A percentile compares a stretch with the other conserved stretches of the same genome.
These are phyloP conservation scores for Phlebopus sp. DNA, from an alignment of 1,284 basidiomycete genomes.

Conservation along the genomic window DNA sequence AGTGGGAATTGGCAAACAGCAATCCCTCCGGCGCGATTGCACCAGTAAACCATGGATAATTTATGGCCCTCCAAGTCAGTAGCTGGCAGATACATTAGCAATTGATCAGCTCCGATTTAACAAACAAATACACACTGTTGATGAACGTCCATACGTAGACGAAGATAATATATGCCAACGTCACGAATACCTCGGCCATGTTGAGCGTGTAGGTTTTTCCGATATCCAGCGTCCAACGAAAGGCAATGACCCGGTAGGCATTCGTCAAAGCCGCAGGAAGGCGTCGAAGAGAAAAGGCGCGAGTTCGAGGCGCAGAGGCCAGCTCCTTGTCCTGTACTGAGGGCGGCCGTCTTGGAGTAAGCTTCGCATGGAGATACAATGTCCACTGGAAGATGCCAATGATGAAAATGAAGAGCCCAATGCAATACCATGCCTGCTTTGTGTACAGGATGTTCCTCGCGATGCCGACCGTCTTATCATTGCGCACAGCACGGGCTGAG, in stretches of 20 bases:
- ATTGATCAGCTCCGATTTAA: neutral
- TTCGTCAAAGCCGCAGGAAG: conserved; percentile 39
- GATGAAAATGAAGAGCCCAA: conserved; percentile 40
- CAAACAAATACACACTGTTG: conserved; percentile 36
- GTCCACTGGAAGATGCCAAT: conserved; percentile 35
- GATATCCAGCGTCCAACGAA: conserved; percentile 43
- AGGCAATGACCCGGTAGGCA: conserved; percentile 43
- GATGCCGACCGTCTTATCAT: neutral
- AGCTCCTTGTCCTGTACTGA: conserved; percentile 12
- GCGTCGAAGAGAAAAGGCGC: conserved; percentile 15
- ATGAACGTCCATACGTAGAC: conserved; percentile 48
- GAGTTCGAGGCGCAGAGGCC: neutral
- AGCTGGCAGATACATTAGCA: conserved; percentile 28
- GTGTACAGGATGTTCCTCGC: conserved; percentile 35
- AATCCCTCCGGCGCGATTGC: conserved; percentile 48
- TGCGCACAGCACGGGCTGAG: no score
- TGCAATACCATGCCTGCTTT: conserved; percentile 42
- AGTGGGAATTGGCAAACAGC: conserved; percentile 56
- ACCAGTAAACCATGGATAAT: conserved; percentile 46
- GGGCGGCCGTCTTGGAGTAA: conserved; percentile 8
- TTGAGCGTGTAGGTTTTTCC: conserved; percentile 45
- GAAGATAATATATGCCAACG: conserved; percentile 40
- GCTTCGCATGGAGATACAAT: conserved; percentile 22
- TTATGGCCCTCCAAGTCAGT: conserved; percentile 38
- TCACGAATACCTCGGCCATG: conserved; percentile 45